phyloP scores from a whole-genome alignment of 352 stramenopile genomes.

The Phytopythium kandeliae region DNA sequence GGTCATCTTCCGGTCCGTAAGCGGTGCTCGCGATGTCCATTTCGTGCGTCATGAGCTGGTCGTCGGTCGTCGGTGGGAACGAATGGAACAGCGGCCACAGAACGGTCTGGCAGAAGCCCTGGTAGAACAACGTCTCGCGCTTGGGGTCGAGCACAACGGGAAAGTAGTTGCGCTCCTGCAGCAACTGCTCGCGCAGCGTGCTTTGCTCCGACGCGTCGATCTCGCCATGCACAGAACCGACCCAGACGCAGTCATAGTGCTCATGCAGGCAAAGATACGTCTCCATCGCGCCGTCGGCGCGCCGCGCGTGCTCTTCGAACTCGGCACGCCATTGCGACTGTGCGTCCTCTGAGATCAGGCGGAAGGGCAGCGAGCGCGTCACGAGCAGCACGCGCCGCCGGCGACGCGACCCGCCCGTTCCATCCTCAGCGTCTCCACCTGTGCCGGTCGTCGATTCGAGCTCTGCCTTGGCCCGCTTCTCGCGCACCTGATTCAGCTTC shows the following conservation, averaged over 20 bases:
- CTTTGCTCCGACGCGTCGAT: slow-evolving; percentile 78
- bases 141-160: slow-evolving; percentile 88
- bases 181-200: slow-evolving; percentile 76
- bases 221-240: slow-evolving; percentile 75
- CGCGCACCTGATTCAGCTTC: slow-evolving; percentile 78
- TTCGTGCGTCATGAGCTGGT: slow-evolving; percentile 64
- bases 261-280: slow-evolving; percentile 76
- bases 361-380: slow-evolving; percentile 73
- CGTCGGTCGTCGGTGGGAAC: slow-evolving; percentile 68
- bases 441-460: slow-evolving; percentile 32
- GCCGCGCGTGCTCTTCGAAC: slow-evolving; percentile 58
- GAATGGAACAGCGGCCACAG: slow-evolving; percentile 91
- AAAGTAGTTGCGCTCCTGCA: slow-evolving; percentile 89
- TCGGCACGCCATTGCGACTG: slow-evolving; percentile 81
- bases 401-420: slow-evolving; percentile 23
- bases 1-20: slow-evolving; percentile 39
- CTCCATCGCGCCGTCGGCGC: slow-evolving; percentile 67
- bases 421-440: slow-evolving; percentile 16
- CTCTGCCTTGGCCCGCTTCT: slow-evolving; percentile 71
- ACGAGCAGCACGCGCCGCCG: slow-evolving; percentile 66
- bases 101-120: slow-evolving; percentile 89
- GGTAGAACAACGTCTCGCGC: slow-evolving; percentile 83
- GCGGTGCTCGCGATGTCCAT: slow-evolving; percentile 23
- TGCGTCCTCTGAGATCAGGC: slow-evolving; percentile 68
- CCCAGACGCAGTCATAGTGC: slow-evolving; percentile 81